Evolutionary conservation across 345 rosid species (phyloP), one percentile per base, ranked within the genome.

Genomic region (Hirschfeldia incana): DNA sequence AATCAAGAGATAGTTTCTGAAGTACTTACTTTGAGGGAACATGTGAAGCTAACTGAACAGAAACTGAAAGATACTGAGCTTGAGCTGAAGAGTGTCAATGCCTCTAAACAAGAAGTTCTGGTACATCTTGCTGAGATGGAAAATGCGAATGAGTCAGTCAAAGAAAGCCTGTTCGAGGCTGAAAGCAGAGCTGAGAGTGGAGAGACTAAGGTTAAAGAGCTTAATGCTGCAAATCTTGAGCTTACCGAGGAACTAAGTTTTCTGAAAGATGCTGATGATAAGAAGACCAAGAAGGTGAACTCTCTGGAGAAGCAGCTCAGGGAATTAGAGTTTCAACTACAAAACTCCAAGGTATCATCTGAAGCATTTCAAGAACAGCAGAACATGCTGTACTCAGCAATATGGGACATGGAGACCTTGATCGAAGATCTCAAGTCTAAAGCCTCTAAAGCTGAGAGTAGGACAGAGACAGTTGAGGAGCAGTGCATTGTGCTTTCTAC

Each of bases 331-430:
- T 84, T 87, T 77, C 96, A 89, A 44, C 53, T 86, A 49, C 92
- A 87, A 78, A 87, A 95, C 76, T 84, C 92, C 32, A 92, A 87
- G 81, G 96, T 84, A 33, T 89, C 92, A 65, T 82, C 89, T 26
- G 98, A 92, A 81, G 96, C 88, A 44, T 84, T 91, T 81, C 98
- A 90, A 81, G 99, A 95, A 83, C 97, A 95, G 83, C 98, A 92
- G 71, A 92, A 89, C 77, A 88, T 90, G 99, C 70, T 95, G 77
- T 95, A 95, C 73, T 81, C 97, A 68, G 99, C 99, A 59, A 95
- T 95, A 75, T 95, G 98, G 99, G 99, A 95, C 80, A 95, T 95
- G 99, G 99, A 95, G 81, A 93, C 91, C 1, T 83, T 95, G 67
- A 92, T 95, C 39, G 98, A 92, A 77, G 99, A 95, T 81, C 84